Evolutionary conservation across 164 flowering plant genomes (phyloP).

Genomic region (grape (Vitis vinifera)): ASM3070453v1 NC_081812.1:11894001-11894500

Average conservation of each 20-base stretch:
- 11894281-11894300: constrained; percentile 35
- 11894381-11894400: neutral
- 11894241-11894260: constrained; percentile 23
- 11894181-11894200: neutral
- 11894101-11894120: neutral
- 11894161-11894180: neutral
- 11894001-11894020: neutral
- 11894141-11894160: constrained; percentile 9
- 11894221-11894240: constrained; percentile 19
- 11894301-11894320: neutral
- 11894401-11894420: neutral
- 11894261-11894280: constrained; percentile 30
- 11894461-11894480: neutral
- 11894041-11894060: neutral
- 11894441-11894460: neutral
- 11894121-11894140: neutral
- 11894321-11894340: neutral
- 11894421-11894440: neutral
- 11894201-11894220: neutral
- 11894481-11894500: neutral
- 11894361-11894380: neutral
- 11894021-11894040: constrained; percentile 1
- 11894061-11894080: neutral
- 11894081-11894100: neutral
- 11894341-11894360: neutral